These are phyloP conservation scores for Aspergillus sclerotiicarbonarius DNA, from an alignment of 495 filamentous ascomycete genomes.

Conservation along the genomic window DNA sequence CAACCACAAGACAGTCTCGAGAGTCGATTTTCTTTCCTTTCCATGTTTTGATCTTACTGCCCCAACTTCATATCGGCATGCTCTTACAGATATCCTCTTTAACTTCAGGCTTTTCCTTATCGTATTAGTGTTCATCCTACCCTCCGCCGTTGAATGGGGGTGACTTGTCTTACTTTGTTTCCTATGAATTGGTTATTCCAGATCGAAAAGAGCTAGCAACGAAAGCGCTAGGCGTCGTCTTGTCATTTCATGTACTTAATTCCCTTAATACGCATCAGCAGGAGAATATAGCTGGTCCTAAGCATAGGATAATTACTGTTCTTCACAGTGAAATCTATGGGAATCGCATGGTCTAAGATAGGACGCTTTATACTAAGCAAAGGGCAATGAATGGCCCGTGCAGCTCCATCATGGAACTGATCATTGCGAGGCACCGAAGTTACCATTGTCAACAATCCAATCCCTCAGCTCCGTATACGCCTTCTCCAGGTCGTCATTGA, in stretches of 20 bases:
- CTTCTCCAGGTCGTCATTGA: constrained; percentile 85
- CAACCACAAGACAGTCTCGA: constrained; percentile 14
- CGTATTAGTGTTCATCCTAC: constrained; percentile 27
- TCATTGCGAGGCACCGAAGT: constrained; percentile 36
- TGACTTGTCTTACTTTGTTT: constrained; percentile 26
- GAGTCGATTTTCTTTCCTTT: constrained; percentile 15
- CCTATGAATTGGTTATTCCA: constrained; percentile 30
- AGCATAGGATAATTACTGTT: background rate
- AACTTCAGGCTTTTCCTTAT: constrained; percentile 31
- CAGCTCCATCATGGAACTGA: background rate
- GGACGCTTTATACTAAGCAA: background rate
- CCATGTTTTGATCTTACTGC: constrained; percentile 18
- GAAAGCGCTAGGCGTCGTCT: constrained; percentile 30
- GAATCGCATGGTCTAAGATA: background rate
- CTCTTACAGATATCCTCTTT: constrained; percentile 50
- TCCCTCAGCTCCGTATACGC: constrained; percentile 77
- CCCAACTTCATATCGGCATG: constrained; percentile 37
- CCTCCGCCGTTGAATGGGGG: constrained; percentile 16
- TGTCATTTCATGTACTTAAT: constrained; percentile 43
- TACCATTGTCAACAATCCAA: constrained; percentile 55
- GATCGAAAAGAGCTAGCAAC: constrained; percentile 32
- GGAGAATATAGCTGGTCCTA: constrained; percentile 13
- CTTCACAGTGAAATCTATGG: background rate
- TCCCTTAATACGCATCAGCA: constrained; percentile 38
- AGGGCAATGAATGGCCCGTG: constrained; percentile 1